A percentile compares a stretch with the other conserved stretches of the same genome.
These are phyloP conservation scores for Rhizopogon vinicolor DNA, from an alignment of 768 basidiomycete genomes.

Conservation along the genomic window DNA sequence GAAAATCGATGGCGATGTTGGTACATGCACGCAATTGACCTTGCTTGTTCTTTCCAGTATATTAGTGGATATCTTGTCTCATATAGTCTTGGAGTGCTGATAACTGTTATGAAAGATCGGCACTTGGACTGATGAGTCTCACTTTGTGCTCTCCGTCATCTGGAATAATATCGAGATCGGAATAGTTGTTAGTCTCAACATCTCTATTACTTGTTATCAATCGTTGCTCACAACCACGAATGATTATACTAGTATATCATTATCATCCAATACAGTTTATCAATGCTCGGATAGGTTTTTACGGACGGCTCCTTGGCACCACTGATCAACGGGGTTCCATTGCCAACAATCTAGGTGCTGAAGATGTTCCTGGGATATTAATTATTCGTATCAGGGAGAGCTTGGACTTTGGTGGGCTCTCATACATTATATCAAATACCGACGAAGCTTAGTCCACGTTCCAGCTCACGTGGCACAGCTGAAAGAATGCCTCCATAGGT, in stretches of 20 bases:
- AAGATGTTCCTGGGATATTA: constrained; percentile 75
- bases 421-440: background rate
- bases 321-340: constrained; percentile 81
- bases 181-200: constrained; percentile 73
- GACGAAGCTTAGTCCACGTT: background rate
- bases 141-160: constrained; percentile 87
- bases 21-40: constrained; percentile 86
- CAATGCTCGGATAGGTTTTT: background rate
- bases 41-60: constrained; percentile 71
- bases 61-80: constrained; percentile 61
- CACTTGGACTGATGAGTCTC: constrained; percentile 92
- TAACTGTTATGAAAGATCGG: constrained; percentile 53
- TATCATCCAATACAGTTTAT: background rate
- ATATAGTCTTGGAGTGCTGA: background rate
- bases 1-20: constrained; percentile 86
- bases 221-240: constrained; percentile 81
- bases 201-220: constrained; percentile 91
- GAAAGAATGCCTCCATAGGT: constrained; percentile 77
- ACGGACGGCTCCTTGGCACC: constrained; percentile 89
- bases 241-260: constrained; percentile 76
- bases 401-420: constrained; percentile 76
- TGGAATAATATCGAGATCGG: constrained; percentile 88
- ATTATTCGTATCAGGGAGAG: constrained; percentile 89
- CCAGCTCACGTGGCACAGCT: constrained; percentile 2
- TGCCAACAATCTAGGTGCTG: constrained; percentile 81